Evolutionary conservation across 2,329 filamentous ascomycete genomes (phyloP).

Genomic region (Alternaria arborescens): DNA sequence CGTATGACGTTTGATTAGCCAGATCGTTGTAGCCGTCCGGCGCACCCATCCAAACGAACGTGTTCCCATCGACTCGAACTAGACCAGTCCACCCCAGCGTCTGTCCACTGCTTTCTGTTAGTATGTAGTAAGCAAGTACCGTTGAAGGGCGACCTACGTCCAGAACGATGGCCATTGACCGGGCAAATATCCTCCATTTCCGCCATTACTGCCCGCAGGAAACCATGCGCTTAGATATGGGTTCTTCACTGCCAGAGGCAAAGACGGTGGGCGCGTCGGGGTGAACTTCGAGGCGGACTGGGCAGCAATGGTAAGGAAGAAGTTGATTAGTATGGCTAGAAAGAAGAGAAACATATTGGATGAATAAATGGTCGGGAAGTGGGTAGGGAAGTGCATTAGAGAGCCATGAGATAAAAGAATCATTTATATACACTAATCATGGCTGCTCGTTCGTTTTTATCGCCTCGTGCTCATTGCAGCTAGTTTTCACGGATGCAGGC

Average conservation of each 20-base stretch:
- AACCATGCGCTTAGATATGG: constrained; percentile 80
- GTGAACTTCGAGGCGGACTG: constrained; percentile 63
- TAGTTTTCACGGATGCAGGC: constrained; percentile 5
- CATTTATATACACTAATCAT: constrained; percentile 12
- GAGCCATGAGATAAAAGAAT: neutral
- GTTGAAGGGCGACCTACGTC: constrained; percentile 53
- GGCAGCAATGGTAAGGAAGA: constrained; percentile 25
- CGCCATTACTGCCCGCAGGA: constrained; percentile 66
- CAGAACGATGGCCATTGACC: constrained; percentile 76
- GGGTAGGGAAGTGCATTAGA: neutral
- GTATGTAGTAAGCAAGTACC: constrained; percentile 53
- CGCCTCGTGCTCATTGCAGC: constrained; percentile 5
- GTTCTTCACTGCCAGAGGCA: constrained; percentile 76
- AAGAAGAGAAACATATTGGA: constrained; percentile 31
- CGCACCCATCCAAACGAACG: constrained; percentile 52
- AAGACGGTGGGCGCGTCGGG: constrained; percentile 71
- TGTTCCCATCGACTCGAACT: constrained; percentile 68
- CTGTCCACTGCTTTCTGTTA: constrained; percentile 57
- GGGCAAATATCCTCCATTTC: constrained; percentile 72
- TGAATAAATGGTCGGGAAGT: neutral
- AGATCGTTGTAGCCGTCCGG: constrained; percentile 56
- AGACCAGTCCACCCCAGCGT: constrained; percentile 73
- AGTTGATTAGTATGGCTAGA: constrained; percentile 25
- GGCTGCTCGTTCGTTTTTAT: neutral
- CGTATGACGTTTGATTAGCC: constrained; percentile 69